Conservation (phyloP, 73 alveolate genomes). For the Tetrahymena malaccensis region DNA sequence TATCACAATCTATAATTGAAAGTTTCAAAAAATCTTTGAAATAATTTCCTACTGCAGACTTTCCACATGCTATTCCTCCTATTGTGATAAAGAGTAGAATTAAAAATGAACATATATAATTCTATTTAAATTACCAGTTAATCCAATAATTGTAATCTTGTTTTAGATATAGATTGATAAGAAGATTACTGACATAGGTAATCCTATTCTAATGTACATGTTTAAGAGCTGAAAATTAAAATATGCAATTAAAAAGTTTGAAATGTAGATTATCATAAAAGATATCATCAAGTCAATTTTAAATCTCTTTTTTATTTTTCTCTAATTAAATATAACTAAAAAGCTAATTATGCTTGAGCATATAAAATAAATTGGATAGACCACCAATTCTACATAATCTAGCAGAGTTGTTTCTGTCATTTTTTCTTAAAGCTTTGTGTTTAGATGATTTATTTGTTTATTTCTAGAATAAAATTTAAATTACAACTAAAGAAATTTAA, state of each 20-base stretch:
- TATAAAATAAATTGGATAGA: neutral
- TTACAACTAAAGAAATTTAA: neutral
- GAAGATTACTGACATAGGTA: neutral
- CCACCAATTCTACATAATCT: neutral
- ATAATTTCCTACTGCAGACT: slow-evolving; percentile 55
- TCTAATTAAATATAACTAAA: neutral
- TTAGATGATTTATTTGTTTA: neutral
- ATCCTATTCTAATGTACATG: neutral
- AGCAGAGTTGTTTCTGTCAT: neutral
- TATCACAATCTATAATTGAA: slow-evolving; percentile 65
- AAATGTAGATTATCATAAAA: neutral
- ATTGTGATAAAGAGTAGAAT: neutral
- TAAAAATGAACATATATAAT: neutral
- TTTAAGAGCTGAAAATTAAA: neutral
- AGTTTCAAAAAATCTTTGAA: slow-evolving; percentile 44
- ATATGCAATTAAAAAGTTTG: neutral
- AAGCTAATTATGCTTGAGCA: neutral
- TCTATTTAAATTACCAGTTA: neutral
- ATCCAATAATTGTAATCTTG: slow-evolving; percentile 5
- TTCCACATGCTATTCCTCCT: slow-evolving; percentile 87
- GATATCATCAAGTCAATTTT: neutral
- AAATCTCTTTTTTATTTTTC: neutral
- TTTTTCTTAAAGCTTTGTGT: neutral
- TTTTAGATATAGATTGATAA: neutral
- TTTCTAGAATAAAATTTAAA: neutral